Conservation (phyloP, 306 rosid species). For the Cercis canadensis region DNA sequence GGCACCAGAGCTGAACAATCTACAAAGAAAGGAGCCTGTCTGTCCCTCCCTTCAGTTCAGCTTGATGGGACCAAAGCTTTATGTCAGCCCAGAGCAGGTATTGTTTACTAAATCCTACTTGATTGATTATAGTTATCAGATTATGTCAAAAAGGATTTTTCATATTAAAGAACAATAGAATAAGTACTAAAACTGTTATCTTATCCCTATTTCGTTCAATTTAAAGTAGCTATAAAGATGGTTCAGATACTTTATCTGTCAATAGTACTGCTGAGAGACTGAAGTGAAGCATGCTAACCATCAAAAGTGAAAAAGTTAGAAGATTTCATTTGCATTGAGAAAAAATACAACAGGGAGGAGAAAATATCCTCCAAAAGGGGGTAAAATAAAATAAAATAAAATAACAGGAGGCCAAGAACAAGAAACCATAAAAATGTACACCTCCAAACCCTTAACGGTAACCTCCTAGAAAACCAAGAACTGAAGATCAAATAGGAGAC, state of each 20-base stretch:
- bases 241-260: conserved; percentile 17
- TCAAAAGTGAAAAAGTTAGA: conserved; percentile 21
- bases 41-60: conserved; percentile 90
- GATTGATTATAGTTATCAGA: conserved; percentile 23
- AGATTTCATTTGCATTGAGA: not conserved
- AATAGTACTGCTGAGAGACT: not conserved
- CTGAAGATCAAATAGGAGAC: too few species aligned
- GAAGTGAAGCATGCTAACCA: conserved; percentile 2
- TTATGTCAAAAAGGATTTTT: conserved; percentile 30
- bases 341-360: not conserved
- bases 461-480: too few species aligned
- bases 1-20: conserved; percentile 90
- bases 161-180: not conserved
- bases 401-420: too few species aligned
- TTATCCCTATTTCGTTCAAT: conserved; percentile 5
- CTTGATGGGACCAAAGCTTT: conserved; percentile 98
- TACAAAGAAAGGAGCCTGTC: conserved; percentile 93
- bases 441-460: too few species aligned
- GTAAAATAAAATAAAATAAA: too few species aligned
- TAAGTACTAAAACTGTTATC: conserved; percentile 2
- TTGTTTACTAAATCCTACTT: conserved; percentile 27
- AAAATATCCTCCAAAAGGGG: too few species aligned
- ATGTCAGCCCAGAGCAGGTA: conserved; percentile 96
- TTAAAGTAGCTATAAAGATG: conserved; percentile 22
- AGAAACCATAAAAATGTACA: too few species aligned